Conservation (phyloP, 176 grass and related monocot genomes). For the Avena sativa region DNA sequence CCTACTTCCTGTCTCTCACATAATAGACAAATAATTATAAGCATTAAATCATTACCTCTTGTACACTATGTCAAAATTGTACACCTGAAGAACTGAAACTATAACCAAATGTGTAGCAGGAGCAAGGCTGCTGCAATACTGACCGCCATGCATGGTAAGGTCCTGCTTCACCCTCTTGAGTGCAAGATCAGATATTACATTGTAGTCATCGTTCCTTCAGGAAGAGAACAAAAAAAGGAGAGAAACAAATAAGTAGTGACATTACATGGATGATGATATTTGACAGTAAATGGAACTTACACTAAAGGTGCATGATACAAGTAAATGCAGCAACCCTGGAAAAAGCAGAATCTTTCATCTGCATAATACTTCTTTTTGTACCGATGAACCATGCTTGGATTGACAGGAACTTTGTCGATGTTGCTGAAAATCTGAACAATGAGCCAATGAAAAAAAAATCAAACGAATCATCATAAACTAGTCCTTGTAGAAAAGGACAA, state of each 20-base stretch:
- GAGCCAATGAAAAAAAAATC: conserved; percentile 38
- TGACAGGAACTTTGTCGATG: conserved; percentile 51
- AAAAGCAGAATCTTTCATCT: conserved; percentile 83
- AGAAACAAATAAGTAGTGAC: conserved; percentile 34
- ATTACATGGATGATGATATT: conserved; percentile 48
- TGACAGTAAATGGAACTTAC: conserved; percentile 62
- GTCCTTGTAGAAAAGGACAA: neutral
- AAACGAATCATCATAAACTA: conserved; percentile 30
- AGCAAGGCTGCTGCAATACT: conserved; percentile 72
- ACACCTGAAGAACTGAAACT: conserved; percentile 64
- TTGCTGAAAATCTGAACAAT: conserved; percentile 79
- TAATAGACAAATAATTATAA: conserved; percentile 26
- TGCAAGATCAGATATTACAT: conserved; percentile 79
- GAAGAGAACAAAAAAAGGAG: conserved; percentile 33
- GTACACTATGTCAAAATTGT: conserved; percentile 87
- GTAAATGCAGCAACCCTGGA: conserved; percentile 76
- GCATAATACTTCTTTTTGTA: conserved; percentile 80
- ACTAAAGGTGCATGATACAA: conserved; percentile 59
- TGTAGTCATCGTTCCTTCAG: conserved; percentile 77
- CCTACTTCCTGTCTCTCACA: neutral
- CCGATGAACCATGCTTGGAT: conserved; percentile 53
- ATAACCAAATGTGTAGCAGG: conserved; percentile 80
- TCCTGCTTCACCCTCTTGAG: conserved; percentile 79
- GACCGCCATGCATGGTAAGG: conserved; percentile 87
- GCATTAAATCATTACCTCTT: conserved; percentile 65